These are phyloP conservation scores for Colletotrichum orbiculare DNA, from an alignment of 2,329 filamentous ascomycete species.

Conservation along the genomic window DNA sequence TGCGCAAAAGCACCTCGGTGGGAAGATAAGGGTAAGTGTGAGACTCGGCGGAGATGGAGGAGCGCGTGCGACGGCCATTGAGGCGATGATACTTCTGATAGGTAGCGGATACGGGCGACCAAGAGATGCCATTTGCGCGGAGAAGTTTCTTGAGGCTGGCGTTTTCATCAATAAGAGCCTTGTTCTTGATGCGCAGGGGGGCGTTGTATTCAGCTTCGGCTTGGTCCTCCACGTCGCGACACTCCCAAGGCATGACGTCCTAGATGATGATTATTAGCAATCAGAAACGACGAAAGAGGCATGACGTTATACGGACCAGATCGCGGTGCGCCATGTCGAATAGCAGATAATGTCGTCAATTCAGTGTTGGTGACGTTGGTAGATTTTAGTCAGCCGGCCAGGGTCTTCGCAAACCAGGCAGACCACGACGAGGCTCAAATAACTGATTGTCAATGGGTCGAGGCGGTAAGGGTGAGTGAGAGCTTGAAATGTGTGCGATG, in stretches of 20 bases:
- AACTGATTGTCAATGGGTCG: too few relatives aligned
- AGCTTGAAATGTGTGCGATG: too few relatives aligned
- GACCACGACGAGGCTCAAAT: too few relatives aligned
- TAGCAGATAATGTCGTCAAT: not conserved
- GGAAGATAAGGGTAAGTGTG: constrained; percentile 57
- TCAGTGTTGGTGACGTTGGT: not conserved
- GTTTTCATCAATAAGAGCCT: constrained; percentile 60
- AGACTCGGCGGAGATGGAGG: constrained; percentile 29
- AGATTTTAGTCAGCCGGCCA: constrained; percentile 1
- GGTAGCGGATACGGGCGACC: constrained; percentile 53
- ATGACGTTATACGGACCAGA: constrained; percentile 6
- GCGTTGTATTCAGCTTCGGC: constrained; percentile 60
- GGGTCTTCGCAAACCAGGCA: too few relatives aligned
- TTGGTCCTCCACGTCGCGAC: constrained; percentile 63
- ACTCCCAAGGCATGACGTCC: constrained; percentile 58
- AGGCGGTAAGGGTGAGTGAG: too few relatives aligned
- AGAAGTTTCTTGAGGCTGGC: constrained; percentile 61
- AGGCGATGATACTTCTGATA: constrained; percentile 39
- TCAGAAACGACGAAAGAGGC: not conserved
- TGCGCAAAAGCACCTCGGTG: constrained; percentile 62
- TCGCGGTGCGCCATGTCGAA: constrained; percentile 26
- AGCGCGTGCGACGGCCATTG: constrained; percentile 43
- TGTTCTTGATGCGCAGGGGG: constrained; percentile 59
- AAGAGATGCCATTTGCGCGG: constrained; percentile 63
- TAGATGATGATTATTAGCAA: constrained; percentile 35